These are phyloP conservation scores for Amanita muscaria DNA, from an alignment of 768 basidiomycete genomes.

Conservation along the genomic window DNA sequence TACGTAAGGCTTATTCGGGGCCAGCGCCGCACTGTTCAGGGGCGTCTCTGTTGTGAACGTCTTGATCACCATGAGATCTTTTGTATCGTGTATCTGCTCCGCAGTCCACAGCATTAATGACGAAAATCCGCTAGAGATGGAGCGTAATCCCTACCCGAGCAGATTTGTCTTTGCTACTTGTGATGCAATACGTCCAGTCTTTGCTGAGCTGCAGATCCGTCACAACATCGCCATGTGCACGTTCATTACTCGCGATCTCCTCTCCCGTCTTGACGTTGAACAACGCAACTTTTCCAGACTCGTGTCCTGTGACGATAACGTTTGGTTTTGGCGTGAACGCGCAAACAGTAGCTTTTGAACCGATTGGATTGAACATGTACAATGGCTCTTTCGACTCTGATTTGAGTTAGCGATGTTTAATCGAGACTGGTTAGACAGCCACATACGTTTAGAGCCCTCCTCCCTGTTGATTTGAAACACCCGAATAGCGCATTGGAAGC, in stretches of 20 bases:
- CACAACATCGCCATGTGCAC: slow-evolving; percentile 78
- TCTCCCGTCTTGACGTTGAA: slow-evolving; percentile 87
- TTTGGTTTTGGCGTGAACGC: slow-evolving; percentile 76
- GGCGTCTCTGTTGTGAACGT: slow-evolving; percentile 91
- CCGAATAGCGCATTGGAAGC: slow-evolving; percentile 81
- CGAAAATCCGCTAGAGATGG: not conserved
- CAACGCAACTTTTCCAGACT: slow-evolving; percentile 89
- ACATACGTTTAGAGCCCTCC: slow-evolving; percentile 74
- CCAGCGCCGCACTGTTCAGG: slow-evolving; percentile 85
- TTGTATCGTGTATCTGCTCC: slow-evolving; percentile 75
- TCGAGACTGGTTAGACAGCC: not conserved
- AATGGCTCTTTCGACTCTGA: slow-evolving; percentile 70
- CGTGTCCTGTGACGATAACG: slow-evolving; percentile 88
- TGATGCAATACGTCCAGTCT: slow-evolving; percentile 92
- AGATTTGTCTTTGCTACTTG: slow-evolving; percentile 94
- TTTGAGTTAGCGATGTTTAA: slow-evolving; percentile 2
- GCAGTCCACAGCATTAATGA: not conserved
- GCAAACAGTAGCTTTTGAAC: slow-evolving; percentile 95
- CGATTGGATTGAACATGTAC: slow-evolving; percentile 78
- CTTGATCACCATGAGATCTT: slow-evolving; percentile 85
- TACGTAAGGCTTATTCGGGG: slow-evolving; percentile 80
- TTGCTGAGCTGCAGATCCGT: slow-evolving; percentile 89
- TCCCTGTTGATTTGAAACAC: slow-evolving; percentile 84
- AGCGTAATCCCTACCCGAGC: slow-evolving; percentile 62
- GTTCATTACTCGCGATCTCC: slow-evolving; percentile 74